These are phyloP conservation scores for Sclerotinia sclerotiorum DNA, from an alignment of 2,329 filamentous ascomycete species.

Conservation along the genomic window DNA sequence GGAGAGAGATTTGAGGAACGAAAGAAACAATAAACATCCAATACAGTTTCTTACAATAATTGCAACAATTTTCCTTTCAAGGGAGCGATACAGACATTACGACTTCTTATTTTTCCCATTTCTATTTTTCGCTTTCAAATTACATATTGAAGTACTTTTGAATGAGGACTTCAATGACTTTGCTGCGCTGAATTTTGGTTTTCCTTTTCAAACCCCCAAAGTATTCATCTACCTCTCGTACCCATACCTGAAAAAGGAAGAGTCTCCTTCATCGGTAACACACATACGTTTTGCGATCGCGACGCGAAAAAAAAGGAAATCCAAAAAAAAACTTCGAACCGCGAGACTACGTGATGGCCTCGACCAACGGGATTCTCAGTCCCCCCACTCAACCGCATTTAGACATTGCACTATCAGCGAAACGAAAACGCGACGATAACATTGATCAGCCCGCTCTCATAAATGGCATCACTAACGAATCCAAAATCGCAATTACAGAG, in stretches of 20 bases:
- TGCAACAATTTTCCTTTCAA: background rate
- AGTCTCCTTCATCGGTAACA: slow-evolving; percentile 21
- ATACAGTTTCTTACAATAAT: slow-evolving; percentile 4
- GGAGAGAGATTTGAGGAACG: background rate
- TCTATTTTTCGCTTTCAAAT: slow-evolving; percentile 2
- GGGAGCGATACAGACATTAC: background rate
- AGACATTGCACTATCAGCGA: slow-evolving; percentile 45
- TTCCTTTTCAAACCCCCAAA: slow-evolving; percentile 8
- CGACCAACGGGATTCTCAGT: slow-evolving; percentile 46
- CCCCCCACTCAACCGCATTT: slow-evolving; percentile 39
- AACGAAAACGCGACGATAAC: slow-evolving; percentile 59
- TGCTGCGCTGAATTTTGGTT: slow-evolving; percentile 17
- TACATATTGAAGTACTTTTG: slow-evolving; percentile 2
- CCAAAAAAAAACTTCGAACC: slow-evolving; percentile 22
- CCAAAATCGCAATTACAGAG: slow-evolving; percentile 28
- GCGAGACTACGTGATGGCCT: slow-evolving; percentile 36
- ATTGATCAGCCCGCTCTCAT: slow-evolving; percentile 42
- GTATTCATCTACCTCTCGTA: slow-evolving; percentile 4
- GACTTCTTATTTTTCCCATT: background rate
- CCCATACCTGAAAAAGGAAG: slow-evolving; percentile 13
- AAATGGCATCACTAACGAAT: slow-evolving; percentile 33
- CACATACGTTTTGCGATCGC: slow-evolving; percentile 27
- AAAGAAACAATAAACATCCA: slow-evolving; percentile 9
- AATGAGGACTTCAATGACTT: slow-evolving; percentile 21
- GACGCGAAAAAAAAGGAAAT: slow-evolving; percentile 28